Percentiles rank a stretch among this genome's conserved stretches.
phyloP scores from a whole-genome alignment of 2,329 filamentous ascomycete species.

The Cladorrhinum sp. region DNA sequence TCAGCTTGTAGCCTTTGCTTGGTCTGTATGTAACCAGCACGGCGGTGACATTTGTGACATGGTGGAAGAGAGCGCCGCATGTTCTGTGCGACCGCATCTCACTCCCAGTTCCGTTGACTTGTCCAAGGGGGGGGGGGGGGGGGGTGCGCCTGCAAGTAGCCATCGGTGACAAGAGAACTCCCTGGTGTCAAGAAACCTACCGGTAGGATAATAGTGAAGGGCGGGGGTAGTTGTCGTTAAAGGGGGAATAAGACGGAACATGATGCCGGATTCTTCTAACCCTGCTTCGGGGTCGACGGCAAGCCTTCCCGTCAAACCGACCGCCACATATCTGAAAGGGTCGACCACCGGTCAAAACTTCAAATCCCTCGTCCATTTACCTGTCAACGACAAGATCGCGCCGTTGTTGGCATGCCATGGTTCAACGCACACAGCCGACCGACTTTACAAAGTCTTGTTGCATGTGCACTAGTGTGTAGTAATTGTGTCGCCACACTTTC shows the following conservation, averaged over 20 bases:
- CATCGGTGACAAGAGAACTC: background rate
- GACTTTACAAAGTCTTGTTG: background rate
- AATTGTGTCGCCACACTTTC: slow-evolving; percentile 1
- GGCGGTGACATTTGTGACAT: slow-evolving; percentile 11
- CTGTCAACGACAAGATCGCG: background rate
- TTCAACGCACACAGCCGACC: background rate
- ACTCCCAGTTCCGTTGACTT: background rate
- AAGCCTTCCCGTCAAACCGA: slow-evolving; percentile 5
- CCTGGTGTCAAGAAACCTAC: slow-evolving; percentile 1
- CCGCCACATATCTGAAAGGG: background rate
- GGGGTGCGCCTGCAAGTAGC: slow-evolving; percentile 1
- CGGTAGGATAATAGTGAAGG: background rate
- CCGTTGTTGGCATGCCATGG: background rate
- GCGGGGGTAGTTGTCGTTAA: background rate
- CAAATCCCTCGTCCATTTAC: background rate
- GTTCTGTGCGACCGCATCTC: slow-evolving; percentile 9
- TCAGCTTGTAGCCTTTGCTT: slow-evolving; percentile 3
- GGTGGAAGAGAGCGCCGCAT: slow-evolving; percentile 14
- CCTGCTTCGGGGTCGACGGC: slow-evolving; percentile 3
- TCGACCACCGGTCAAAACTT: background rate
- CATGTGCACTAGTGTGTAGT: too few relatives aligned
- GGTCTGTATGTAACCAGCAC: background rate
- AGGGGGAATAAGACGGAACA: background rate
- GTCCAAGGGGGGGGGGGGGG: background rate
- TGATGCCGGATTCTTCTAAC: slow-evolving; percentile 5